phyloP scores from a whole-genome alignment of 179 eudicot genomes.

The Dionaea muscipula region DNA sequence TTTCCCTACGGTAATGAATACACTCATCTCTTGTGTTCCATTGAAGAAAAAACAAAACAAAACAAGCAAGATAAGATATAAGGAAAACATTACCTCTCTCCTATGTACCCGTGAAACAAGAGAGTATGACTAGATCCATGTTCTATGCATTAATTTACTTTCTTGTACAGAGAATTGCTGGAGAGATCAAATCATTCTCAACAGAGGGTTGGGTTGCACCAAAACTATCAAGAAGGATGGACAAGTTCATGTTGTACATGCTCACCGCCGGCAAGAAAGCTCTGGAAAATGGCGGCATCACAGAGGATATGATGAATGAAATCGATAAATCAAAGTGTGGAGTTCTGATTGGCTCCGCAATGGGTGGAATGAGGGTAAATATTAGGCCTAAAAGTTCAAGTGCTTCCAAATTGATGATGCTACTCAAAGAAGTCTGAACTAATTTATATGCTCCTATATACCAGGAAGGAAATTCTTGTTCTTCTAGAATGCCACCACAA shows the following conservation, averaged over 20 bases:
- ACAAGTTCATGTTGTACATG: slow-evolving; percentile 94
- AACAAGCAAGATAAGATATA: no score
- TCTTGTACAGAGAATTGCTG: slow-evolving; percentile 68
- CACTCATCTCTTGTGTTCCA: not conserved
- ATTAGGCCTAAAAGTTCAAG: not conserved
- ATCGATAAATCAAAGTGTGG: slow-evolving; percentile 74
- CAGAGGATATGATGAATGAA: slow-evolving; percentile 64
- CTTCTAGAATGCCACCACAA: no score
- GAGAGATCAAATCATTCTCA: slow-evolving; percentile 84
- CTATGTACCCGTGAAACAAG: no score
- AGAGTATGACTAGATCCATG: not conserved
- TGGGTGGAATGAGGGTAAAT: slow-evolving; percentile 95
- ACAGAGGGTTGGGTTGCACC: slow-evolving; percentile 90
- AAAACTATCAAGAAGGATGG: slow-evolving; percentile 87
- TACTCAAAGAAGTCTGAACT: no score
- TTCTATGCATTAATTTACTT: slow-evolving; percentile 6
- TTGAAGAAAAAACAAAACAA: not conserved
- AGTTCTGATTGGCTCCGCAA: slow-evolving; percentile 86
- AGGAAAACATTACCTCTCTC: no score
- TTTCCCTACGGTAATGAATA: slow-evolving; percentile 57
- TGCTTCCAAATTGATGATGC: no score
- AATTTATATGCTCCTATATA: no score
- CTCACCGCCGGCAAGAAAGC: slow-evolving; percentile 98
- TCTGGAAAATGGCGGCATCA: slow-evolving; percentile 62
- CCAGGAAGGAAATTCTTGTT: no score